Percentiles rank a stretch among this genome's conserved stretches.
Conservation (phyloP, 192 early-diverging fungal species). For the Linnemannia zychae region DNA sequence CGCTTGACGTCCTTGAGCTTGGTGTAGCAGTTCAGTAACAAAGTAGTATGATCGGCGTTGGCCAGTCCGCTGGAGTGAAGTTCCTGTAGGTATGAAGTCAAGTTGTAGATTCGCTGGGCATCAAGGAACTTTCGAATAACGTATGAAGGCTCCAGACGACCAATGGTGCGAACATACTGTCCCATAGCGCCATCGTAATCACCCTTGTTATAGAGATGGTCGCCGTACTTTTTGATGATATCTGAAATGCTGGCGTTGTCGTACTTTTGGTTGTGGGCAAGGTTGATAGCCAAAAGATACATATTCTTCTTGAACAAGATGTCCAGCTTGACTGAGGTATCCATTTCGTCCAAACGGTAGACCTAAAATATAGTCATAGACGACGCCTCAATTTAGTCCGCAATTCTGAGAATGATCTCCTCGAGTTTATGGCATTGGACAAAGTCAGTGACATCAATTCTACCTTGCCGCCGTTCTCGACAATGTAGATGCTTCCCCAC, state of each 20-base stretch:
- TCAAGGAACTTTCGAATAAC: slow-evolving; percentile 97
- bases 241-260: slow-evolving; percentile 89
- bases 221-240: slow-evolving; percentile 94
- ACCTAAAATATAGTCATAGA: slow-evolving; percentile 58
- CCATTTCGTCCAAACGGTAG: slow-evolving; percentile 89
- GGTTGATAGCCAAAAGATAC: slow-evolving; percentile 89
- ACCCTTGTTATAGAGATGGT: slow-evolving; percentile 91
- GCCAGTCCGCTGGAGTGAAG: slow-evolving; percentile 90
- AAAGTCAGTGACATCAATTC: not conserved
- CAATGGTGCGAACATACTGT: slow-evolving; percentile 94
- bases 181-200: slow-evolving; percentile 93
- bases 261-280: slow-evolving; percentile 86
- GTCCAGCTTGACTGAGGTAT: slow-evolving; percentile 88
- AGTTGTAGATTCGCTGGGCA: slow-evolving; percentile 91
- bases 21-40: slow-evolving; percentile 97
- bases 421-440: not conserved
- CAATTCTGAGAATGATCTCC: not conserved
- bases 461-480: slow-evolving; percentile 83
- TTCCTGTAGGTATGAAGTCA: slow-evolving; percentile 91
- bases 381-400: not conserved
- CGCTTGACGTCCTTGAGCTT: slow-evolving; percentile 89
- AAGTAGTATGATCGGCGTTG: slow-evolving; percentile 95
- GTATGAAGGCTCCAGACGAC: slow-evolving; percentile 94
- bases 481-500: slow-evolving; percentile 92
- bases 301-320: slow-evolving; percentile 92